Base-by-base conservation (phyloP, 2,329 filamentous ascomycete genomes). In the Botryotinia convoluta region DNA sequence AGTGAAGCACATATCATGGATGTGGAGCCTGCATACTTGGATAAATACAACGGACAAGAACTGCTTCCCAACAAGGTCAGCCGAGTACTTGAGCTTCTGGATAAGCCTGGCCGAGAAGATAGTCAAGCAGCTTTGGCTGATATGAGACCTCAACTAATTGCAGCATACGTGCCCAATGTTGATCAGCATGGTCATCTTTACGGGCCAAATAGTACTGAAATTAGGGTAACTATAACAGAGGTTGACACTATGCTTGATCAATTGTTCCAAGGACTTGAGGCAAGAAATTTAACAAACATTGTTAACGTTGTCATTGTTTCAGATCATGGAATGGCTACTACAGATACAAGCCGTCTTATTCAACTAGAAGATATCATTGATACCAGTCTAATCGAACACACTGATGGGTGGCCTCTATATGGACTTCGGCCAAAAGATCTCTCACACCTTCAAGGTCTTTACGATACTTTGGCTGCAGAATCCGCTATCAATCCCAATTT, bases 261-360 rank as follows among this genome's bases (percentile, higher is more conserved):
- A 35, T 84, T 99, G 1, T 92, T 98, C 79, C 82, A 85, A 2
- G 95, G 95, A 0, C 85, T 99, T 0, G 89, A 95, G 75, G 84
- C 87, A 64, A 90, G 96, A 67, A 98, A 98, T 80, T 84, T 99
- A 69, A 97, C 94, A 0, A 81, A 91, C 32, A 92, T 99, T 74
- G 93, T 98, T 80, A 99, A 99, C 77, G 88, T 99, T 12, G 90
- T 99, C 48, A 87, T 99, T n/a, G 95, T 99, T 3, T 98, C 94
- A 0, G 96, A 99, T 81, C 96, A 99, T 81, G 96, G 96, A 69
- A 99, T 99, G 96, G 96, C 96, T 1, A 97, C 94, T 0, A 98
- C 96, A 0, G 93, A 95, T 74, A 89, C 88, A 0, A 86, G 90
- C 29, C 89, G 96, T 18, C 85, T 98, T 63, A 87, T 98, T 39